These are phyloP conservation scores for Pterocarpus santalinus DNA, from an alignment of 306 rosid species.

Conservation along the genomic window DNA sequence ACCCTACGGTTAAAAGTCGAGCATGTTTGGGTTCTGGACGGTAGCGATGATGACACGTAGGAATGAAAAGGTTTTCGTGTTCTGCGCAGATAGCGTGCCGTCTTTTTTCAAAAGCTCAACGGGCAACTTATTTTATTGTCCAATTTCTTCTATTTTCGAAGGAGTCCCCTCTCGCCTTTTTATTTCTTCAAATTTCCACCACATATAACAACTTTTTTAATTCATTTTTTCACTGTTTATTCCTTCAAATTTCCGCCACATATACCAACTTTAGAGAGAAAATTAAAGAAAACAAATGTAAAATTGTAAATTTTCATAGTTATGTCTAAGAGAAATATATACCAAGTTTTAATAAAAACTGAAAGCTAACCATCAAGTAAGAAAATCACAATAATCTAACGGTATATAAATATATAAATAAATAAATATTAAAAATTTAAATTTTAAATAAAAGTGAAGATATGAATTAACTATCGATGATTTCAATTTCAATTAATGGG, in stretches of 20 bases:
- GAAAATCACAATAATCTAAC: neutral
- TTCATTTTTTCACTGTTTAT: neutral
- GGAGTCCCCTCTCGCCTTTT: neutral
- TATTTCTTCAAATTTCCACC: constrained; percentile 10
- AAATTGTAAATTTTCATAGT: too few relatives aligned
- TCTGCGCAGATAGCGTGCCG: neutral
- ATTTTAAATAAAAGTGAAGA: neutral
- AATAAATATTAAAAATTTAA: neutral
- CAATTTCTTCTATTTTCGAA: neutral
- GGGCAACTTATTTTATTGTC: constrained; percentile 34
- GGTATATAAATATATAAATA: neutral
- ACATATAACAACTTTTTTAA: neutral
- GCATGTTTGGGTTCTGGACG: constrained; percentile 43
- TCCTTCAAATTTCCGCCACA: constrained; percentile 21
- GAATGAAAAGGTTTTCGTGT: neutral
- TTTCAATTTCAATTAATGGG: neutral
- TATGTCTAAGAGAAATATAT: too few relatives aligned
- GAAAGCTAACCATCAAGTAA: neutral
- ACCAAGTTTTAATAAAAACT: too few relatives aligned
- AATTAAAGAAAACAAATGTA: too few relatives aligned
- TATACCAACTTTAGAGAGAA: neutral
- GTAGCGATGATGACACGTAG: constrained; percentile 44
- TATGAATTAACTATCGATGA: neutral
- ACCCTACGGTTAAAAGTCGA: constrained; percentile 65
- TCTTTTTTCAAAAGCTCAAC: constrained; percentile 47